Evolutionary conservation across 2,329 filamentous ascomycete genomes (phyloP).

Genomic region (Kalmusia sp.): DNA sequence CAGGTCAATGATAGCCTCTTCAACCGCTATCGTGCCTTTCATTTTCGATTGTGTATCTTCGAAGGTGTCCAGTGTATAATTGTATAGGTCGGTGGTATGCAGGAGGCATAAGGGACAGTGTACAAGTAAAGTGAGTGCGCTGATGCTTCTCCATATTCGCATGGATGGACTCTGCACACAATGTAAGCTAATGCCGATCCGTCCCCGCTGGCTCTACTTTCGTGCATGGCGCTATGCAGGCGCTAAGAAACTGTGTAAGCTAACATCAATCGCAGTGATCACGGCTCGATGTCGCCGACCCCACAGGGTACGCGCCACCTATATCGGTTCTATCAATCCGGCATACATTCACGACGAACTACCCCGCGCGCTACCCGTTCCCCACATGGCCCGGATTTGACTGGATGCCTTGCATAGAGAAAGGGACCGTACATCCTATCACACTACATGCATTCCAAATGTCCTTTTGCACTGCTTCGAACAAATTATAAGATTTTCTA

Average conservation of each 20-base stretch:
- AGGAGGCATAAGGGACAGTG: no score
- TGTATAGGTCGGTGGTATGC: no score
- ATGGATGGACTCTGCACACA: not conserved
- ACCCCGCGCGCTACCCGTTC: constrained; percentile 24
- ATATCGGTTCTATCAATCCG: constrained; percentile 20
- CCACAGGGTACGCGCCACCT: not conserved
- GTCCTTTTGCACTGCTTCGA: not conserved
- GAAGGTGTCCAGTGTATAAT: not conserved
- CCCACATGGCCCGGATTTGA: constrained; percentile 22
- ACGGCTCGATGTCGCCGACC: constrained; percentile 19
- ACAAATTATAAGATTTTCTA: not conserved
- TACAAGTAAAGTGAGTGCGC: not conserved
- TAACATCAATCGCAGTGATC: not conserved
- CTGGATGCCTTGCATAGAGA: not conserved
- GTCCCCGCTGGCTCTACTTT: not conserved
- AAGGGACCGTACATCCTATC: constrained; percentile 12
- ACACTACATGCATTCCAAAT: not conserved
- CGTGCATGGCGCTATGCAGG: not conserved
- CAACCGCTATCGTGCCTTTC: constrained; percentile 37
- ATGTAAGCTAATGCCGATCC: not conserved
- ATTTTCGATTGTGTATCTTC: constrained; percentile 10
- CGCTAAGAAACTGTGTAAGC: not conserved
- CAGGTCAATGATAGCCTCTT: constrained; percentile 37
- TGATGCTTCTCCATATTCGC: not conserved
- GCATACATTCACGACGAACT: constrained; percentile 9